Base-by-base conservation (phyloP, 345 rosid species). In the Syzygium grande region DNA sequence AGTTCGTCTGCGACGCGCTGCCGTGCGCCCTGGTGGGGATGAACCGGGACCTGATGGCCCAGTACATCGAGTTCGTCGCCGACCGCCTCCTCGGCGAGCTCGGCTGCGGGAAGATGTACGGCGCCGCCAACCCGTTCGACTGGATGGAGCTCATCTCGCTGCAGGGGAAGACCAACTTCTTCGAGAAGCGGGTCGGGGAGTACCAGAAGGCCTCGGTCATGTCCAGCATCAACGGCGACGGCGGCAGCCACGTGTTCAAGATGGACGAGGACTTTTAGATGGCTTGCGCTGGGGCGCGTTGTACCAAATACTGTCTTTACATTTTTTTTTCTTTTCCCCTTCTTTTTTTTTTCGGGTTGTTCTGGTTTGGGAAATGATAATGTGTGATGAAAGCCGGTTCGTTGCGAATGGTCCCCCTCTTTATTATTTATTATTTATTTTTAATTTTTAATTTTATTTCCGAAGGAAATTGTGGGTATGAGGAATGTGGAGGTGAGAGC, bases 141-240 rank as follows among this genome's bases (percentile, higher is more conserved):
- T 97, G 99, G 99, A 95, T 97, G 99, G 99, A 96, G 88, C 87
- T 97, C 84, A 97, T 97, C 2, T 94, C 97, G 5, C 90, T 96
- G 63, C 99, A 97, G 49, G 99, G 99, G 65, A 97, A 96, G 91
- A 97, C 98, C 1, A 96, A 97, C 85, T 97, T 97, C 89, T 97
- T 97, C 11, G 98, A 96, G 94, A 97, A 94, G 85, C 86, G 99
- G 49, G 98, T 96, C 5, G 98, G 98, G 0, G 99, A 96, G 65
- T 97, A 95, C 78, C 99, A 97, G 61, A 96, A 94, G 87, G 99
- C 98, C 41, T 90, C 98, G 2, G 96, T 95, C 30, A 96, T 96
- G 98, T 92, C 94, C 5, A 92, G 93, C 86, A 86, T 96, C 80
- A 93, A 95, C 52, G 95, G 93, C 19, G 90, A 88, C 52, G 98